Conservation (phyloP, 1,139 yeast species). For the Scheffersomyces quercinus region DNA sequence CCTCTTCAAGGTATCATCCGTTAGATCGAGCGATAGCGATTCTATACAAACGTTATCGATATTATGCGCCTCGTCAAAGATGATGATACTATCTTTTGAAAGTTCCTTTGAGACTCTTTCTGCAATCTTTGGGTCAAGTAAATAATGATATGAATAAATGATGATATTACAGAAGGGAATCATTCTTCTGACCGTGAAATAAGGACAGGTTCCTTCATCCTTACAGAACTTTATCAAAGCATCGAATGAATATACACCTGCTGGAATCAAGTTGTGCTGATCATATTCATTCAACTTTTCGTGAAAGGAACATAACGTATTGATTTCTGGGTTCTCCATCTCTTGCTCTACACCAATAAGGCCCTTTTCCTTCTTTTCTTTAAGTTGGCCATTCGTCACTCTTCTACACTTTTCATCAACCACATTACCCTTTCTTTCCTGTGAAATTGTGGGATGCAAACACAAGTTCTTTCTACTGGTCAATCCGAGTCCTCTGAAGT, state of each 20-base stretch:
- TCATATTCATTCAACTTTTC: constrained; percentile 85
- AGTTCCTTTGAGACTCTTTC: constrained; percentile 91
- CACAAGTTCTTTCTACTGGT: constrained; percentile 94
- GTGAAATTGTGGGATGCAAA: constrained; percentile 81
- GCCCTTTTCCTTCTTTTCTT: constrained; percentile 57
- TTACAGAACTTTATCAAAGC: constrained; percentile 76
- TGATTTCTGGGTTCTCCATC: constrained; percentile 32
- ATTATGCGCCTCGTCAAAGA: constrained; percentile 97
- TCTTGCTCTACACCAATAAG: constrained; percentile 59
- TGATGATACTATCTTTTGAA: constrained; percentile 89
- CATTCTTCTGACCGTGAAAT: constrained; percentile 97
- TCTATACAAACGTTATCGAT: constrained; percentile 98
- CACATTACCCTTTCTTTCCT: constrained; percentile 87
- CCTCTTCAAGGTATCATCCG: constrained; percentile 46
- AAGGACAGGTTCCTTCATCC: constrained; percentile 83
- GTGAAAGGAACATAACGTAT: constrained; percentile 73
- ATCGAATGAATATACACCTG: constrained; percentile 94
- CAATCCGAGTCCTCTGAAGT: constrained; percentile 89
- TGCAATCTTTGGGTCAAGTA: constrained; percentile 94
- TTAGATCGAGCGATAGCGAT: constrained; percentile 78
- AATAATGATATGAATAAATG: constrained; percentile 93
- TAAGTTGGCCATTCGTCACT: constrained; percentile 88
- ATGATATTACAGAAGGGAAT: constrained; percentile 91
- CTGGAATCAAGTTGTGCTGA: constrained; percentile 84
- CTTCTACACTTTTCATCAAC: constrained; percentile 97